Evolutionary conservation across 208 protist genomes (phyloP).

Genomic region (Crithidia bombi): DNA sequence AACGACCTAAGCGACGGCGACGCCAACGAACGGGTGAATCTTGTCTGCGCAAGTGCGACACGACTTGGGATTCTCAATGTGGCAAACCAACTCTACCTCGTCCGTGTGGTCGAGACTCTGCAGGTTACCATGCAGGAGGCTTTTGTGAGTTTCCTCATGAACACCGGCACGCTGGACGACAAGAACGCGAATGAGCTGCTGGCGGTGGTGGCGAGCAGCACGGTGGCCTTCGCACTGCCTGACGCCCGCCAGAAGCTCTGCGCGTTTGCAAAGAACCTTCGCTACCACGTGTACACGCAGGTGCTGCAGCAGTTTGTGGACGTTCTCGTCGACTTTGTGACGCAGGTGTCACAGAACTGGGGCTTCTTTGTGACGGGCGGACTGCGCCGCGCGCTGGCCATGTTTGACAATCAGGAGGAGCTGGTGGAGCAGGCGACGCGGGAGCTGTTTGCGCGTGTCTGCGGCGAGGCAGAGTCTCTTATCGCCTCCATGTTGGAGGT

Average conservation of each 20-base stretch:
- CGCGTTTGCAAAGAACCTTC: constrained; percentile 19
- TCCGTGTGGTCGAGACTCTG: constrained; percentile 31
- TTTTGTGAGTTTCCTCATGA: constrained; percentile 61
- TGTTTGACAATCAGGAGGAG: constrained; percentile 26
- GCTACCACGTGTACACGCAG: constrained; percentile 45
- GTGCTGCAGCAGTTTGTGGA: constrained; percentile 51
- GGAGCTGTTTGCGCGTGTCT: constrained; percentile 31
- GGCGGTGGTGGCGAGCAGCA: constrained; percentile 37
- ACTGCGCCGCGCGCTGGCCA: constrained; percentile 19
- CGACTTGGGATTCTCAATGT: constrained; percentile 48
- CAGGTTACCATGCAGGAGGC: constrained; percentile 50
- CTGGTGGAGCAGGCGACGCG: constrained; percentile 29
- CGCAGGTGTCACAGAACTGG: constrained; percentile 57
- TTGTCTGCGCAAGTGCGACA: constrained; percentile 25
- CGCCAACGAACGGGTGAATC: constrained; percentile 5
- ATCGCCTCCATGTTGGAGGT: constrained; percentile 39
- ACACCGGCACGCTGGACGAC: constrained; percentile 51
- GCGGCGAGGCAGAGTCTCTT: constrained; percentile 40
- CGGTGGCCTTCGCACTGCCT: constrained; percentile 21
- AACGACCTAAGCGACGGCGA: constrained; percentile 17
- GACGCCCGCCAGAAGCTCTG: constrained; percentile 29
- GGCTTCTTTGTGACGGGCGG: constrained; percentile 50
- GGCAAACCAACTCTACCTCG: constrained; percentile 36
- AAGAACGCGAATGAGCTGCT: constrained; percentile 65
- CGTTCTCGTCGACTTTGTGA: constrained; percentile 49